Conservation (phyloP, 2,329 filamentous ascomycete species). For the Aureobasidium subglaciale region DNA sequence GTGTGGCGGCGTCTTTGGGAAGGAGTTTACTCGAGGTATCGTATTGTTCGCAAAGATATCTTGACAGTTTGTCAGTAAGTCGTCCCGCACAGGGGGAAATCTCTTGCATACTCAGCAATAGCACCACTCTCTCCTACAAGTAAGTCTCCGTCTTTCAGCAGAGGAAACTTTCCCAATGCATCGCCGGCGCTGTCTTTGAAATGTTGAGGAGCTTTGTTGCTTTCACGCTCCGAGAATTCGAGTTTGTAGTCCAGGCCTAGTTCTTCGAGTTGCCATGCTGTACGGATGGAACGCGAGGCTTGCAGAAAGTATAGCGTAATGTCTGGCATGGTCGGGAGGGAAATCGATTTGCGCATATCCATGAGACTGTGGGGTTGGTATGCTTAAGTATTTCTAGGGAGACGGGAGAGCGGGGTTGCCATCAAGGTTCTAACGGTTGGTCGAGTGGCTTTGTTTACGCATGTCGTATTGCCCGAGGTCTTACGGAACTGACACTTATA, state of each 20-base stretch:
- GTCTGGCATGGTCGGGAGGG: background rate
- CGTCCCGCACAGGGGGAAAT: background rate
- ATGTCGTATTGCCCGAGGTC: background rate
- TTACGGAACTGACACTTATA: background rate
- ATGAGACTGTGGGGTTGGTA: background rate
- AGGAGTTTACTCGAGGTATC: slow-evolving; percentile 34
- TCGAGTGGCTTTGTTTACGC: background rate
- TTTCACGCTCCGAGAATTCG: slow-evolving; percentile 34
- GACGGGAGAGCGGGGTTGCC: slow-evolving; percentile 2
- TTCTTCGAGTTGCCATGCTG: slow-evolving; percentile 42
- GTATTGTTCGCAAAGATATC: slow-evolving; percentile 43
- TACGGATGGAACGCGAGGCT: slow-evolving; percentile 39
- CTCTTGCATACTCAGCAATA: slow-evolving; percentile 35
- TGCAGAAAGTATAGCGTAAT: slow-evolving; percentile 44
- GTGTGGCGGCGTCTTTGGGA: slow-evolving; percentile 29
- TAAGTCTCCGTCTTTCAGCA: slow-evolving; percentile 36
- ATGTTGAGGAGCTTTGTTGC: slow-evolving; percentile 34
- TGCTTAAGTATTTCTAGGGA: too few species aligned
- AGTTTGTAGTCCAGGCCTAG: slow-evolving; percentile 36
- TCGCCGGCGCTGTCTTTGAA: slow-evolving; percentile 38
- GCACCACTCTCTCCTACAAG: slow-evolving; percentile 39
- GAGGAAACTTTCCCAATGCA: slow-evolving; percentile 40
- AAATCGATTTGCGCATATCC: background rate
- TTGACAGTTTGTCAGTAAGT: slow-evolving; percentile 17
- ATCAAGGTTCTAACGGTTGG: slow-evolving; percentile 10